These are phyloP conservation scores for Anthracocystis walkeri DNA, from an alignment of 1,284 basidiomycete species.

Conservation along the genomic window DNA sequence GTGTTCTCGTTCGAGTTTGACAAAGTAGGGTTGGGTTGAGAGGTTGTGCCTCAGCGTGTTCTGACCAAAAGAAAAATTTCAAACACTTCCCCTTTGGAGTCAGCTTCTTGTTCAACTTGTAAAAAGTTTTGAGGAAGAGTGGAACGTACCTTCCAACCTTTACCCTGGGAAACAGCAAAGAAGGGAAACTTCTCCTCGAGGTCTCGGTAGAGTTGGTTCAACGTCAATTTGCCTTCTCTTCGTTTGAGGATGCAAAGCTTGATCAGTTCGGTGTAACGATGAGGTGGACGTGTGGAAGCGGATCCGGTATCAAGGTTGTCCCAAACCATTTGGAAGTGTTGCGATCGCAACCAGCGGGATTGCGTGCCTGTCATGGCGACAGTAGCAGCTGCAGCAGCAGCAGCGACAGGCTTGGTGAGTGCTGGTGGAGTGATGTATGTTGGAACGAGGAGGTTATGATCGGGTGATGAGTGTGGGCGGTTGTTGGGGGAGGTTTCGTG, in stretches of 20 bases:
- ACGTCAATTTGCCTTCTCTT: constrained; percentile 33
- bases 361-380: not conserved
- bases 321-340: constrained; percentile 37
- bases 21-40: constrained; percentile 46
- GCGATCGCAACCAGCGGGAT: constrained; percentile 30
- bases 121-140: not conserved
- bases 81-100: too few species aligned
- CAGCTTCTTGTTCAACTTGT: not conserved
- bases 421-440: not conserved
- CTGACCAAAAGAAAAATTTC: constrained; percentile 2
- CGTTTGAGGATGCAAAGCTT: constrained; percentile 51
- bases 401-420: not conserved
- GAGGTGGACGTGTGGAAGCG: constrained; percentile 13
- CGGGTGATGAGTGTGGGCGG: too few species aligned
- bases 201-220: constrained; percentile 46
- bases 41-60: constrained; percentile 55
- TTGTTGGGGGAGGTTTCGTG: too few species aligned
- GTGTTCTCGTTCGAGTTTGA: constrained; percentile 45
- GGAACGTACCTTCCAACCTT: constrained; percentile 46
- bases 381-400: not conserved
- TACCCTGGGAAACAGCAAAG: constrained; percentile 31
- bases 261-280: constrained; percentile 49
- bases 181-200: constrained; percentile 43
- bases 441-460: not conserved
- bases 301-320: constrained; percentile 22